Percentiles rank a stretch among this genome's conserved stretches.
These are phyloP conservation scores for Scutellaria minor DNA, from an alignment of 257 asterid species.

Conservation along the genomic window DNA sequence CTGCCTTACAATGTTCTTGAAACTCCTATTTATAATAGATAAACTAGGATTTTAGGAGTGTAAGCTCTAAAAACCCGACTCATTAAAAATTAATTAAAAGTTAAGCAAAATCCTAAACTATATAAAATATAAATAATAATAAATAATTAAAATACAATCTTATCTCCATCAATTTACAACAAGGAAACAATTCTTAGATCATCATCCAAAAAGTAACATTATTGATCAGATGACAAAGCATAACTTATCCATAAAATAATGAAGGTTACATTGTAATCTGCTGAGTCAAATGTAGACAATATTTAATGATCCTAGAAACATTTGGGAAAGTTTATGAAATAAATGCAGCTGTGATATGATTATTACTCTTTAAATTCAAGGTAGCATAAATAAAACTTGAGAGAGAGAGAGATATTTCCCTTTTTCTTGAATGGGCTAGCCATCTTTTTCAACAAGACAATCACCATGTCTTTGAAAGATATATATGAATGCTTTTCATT, in stretches of 20 bases:
- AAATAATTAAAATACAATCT: too few species aligned
- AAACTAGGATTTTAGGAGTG: too few species aligned
- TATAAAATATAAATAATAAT: too few species aligned
- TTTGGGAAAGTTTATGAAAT: constrained; percentile 32
- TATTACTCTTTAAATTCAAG: constrained; percentile 24
- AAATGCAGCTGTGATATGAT: constrained; percentile 40
- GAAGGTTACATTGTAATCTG: constrained; percentile 26
- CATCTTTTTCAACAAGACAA: constrained; percentile 56
- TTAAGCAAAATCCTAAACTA: too few species aligned
- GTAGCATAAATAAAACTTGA: constrained; percentile 30
- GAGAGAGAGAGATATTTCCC: constrained; percentile 14
- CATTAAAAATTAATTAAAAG: too few species aligned
- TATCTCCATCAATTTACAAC: too few species aligned
- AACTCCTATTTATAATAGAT: too few species aligned
- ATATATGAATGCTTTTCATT: constrained; percentile 35
- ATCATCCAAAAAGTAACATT: too few species aligned
- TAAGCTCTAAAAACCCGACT: too few species aligned
- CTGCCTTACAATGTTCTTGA: too few species aligned
- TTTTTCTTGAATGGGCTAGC: constrained; percentile 24
- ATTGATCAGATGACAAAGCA: too few species aligned
- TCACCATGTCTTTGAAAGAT: constrained; percentile 75
- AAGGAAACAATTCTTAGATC: too few species aligned
- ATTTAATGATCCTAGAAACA: constrained; percentile 27
- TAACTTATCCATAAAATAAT: neutral
- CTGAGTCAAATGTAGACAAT: constrained; percentile 28